Base-by-base conservation (phyloP, 1,284 basidiomycete species). In the Cronartium quercuum region DNA sequence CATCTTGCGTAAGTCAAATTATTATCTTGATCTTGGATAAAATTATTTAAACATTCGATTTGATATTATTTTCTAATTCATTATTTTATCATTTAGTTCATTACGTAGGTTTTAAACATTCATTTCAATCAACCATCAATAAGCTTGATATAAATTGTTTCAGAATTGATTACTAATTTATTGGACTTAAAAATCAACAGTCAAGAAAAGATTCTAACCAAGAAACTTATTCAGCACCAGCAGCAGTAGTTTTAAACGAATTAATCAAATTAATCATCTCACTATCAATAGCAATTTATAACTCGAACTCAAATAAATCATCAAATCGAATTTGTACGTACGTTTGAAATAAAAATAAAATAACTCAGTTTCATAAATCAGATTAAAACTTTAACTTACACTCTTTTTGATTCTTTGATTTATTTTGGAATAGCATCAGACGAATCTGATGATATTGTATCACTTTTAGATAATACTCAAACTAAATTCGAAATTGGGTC, bases 171-270 rank as follows among this genome's bases (percentile, higher is more conserved):
- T 24, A 58, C 47, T 7, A n/a, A 18, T 24, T 4, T 58, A 2
- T 10, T 18, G 29, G 44, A 44, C n/a, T 21, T 70, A 12, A 7
- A 6, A 18, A 42, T 37, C 9, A 37, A 1, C 78, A 78, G 82
- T 82, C 76, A 68, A 81, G 82, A 64, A 82, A 76, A 24, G 77
- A 78, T 18, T 76, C 78, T 3, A 68, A 76, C 47, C 76, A 77
- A 74, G 79, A 77, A 73, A 84, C 88, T 3, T 98, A 97, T 83
- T 94, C 91, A 57, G 91, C 93, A 38, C 91, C 92, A 15, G 88
- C 92, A 7, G 94, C 94, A 57, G 94, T 97, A 21, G 86, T 97
- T 38, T 86, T 95, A 82, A 94, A 91, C 82, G 94, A 98, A 83
- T 86, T 97, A 38, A 85, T 96, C 78, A 97, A 98, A 83, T 91